Conservation (phyloP, 2,329 filamentous ascomycete species). For the Fusarium chuoi region DNA sequence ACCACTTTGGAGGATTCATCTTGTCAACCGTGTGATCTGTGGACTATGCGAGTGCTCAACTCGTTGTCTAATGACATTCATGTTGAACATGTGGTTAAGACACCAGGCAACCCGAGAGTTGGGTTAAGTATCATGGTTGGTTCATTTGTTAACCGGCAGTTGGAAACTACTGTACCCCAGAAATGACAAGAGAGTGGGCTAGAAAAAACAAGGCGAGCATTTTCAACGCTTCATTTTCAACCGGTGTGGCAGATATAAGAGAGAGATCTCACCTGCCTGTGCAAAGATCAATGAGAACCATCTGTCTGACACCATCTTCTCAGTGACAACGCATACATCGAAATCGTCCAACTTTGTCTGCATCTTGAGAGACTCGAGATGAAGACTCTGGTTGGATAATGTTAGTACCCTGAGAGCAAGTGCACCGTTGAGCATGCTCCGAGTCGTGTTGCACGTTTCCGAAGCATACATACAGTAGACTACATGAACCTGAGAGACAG, state of each 20-base stretch:
- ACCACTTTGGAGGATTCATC: neutral
- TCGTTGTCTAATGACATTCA: neutral
- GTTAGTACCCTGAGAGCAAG: neutral
- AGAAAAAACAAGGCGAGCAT: slow-evolving; percentile 29
- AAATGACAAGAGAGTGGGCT: neutral
- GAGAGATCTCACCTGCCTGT: slow-evolving; percentile 22
- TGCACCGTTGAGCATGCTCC: slow-evolving; percentile 13
- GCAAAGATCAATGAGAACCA: slow-evolving; percentile 10
- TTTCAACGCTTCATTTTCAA: slow-evolving; percentile 15
- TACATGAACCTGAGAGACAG: neutral
- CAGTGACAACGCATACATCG: slow-evolving; percentile 35
- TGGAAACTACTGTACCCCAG: slow-evolving; percentile 9
- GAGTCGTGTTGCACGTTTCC: slow-evolving; percentile 13
- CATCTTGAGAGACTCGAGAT: slow-evolving; percentile 27
- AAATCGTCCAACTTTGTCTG: slow-evolving; percentile 31
- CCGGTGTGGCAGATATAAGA: slow-evolving; percentile 28
- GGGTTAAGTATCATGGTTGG: slow-evolving; percentile 26
- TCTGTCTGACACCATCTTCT: slow-evolving; percentile 30
- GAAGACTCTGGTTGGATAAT: slow-evolving; percentile 16
- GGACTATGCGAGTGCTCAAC: slow-evolving; percentile 28
- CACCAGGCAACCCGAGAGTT: slow-evolving; percentile 14
- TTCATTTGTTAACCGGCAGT: slow-evolving; percentile 11
- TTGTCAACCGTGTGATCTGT: slow-evolving; percentile 17
- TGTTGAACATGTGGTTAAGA: slow-evolving; percentile 16
- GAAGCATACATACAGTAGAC: neutral